Evolutionary conservation across 345 rosid species (phyloP).

Genomic region (Citrus hindsii): DNA sequence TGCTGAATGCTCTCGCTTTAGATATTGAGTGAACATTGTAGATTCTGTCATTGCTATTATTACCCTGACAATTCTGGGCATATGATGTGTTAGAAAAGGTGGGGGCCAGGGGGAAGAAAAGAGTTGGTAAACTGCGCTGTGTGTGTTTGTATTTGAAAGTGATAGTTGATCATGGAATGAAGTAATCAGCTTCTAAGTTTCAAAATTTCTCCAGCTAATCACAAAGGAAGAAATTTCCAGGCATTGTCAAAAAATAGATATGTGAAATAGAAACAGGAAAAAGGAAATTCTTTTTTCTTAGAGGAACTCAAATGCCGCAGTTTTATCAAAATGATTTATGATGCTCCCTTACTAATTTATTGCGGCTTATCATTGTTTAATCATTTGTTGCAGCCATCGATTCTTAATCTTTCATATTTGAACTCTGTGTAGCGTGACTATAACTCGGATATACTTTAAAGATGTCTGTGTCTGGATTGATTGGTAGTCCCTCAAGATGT

Average conservation of each 20-base stretch:
- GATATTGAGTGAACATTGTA: not conserved
- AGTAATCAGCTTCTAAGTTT: not conserved
- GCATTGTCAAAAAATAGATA: not conserved
- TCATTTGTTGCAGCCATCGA: slow-evolving; percentile 3
- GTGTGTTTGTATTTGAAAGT: no score
- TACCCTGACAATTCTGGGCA: no score
- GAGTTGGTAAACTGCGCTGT: no score
- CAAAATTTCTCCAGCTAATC: not conserved
- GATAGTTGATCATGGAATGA: not conserved
- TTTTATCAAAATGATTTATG: not conserved
- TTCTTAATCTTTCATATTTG: not conserved
- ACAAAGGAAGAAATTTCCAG: not conserved
- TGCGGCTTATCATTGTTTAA: not conserved
- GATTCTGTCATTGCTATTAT: not conserved
- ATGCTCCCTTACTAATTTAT: not conserved
- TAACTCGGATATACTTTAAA: slow-evolving; percentile 8
- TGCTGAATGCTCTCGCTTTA: no score
- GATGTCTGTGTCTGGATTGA: slow-evolving; percentile 67
- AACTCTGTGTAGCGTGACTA: not conserved
- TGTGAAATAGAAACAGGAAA: no score
- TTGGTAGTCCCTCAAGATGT: slow-evolving; percentile 50
- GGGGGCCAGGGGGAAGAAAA: no score
- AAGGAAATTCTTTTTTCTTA: not conserved
- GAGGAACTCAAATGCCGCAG: not conserved
- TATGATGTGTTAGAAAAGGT: no score